Base-by-base conservation (phyloP, 495 filamentous ascomycete species). In the Penicillium lividum region DNA sequence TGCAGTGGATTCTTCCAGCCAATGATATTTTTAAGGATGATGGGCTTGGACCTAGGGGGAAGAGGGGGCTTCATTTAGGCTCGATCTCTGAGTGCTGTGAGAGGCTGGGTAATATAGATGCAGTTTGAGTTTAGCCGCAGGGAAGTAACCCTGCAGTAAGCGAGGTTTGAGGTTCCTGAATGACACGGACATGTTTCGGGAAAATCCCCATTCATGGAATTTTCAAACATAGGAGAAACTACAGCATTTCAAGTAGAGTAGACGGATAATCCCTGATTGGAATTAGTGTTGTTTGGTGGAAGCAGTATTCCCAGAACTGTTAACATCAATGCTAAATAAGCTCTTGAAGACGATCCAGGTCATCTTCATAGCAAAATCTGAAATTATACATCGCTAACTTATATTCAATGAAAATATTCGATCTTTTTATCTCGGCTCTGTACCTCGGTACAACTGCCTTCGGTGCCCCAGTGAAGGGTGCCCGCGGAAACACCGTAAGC, bases 181-280 rank as follows among this genome's bases (percentile, higher is more conserved):
- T 34, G 11, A 2, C 8, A 3, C 33, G 8, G 6, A 10, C 8
- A 34, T 8, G 46, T 49, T 30, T 49, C 46, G 31, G 13, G 3
- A n/a, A 31, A 49, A 27, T 49, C 25, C 46, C 33, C 13, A 56
- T 58, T 63, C 57, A 63, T 55, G 60, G 60, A 56, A 58, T 48
- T 54, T 42, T 27, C n/a, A 28, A 31, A 16, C 11, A 8, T 15
- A 28, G 27, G 28, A 15, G 4, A 15, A 47, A 18, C 47, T 27
- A 29, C 27, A 22, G 7, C 1, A n/a, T n/a, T 40, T 1, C 22
- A 22, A 22, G 1, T 4, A 40, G 4, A 11, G 15, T 11, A 40
- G 15, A 38, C 13, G 36, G 36, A 40, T n/a, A 40, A 40, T 40
- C 5, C 36, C n/a, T 40, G 11, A n/a, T 7, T 38, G 34, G 9